Evolutionary conservation across 495 filamentous ascomycete species (phyloP), one percentile per base, ranked within the genome.

Genomic region (Aspergillus nidulans): DNA sequence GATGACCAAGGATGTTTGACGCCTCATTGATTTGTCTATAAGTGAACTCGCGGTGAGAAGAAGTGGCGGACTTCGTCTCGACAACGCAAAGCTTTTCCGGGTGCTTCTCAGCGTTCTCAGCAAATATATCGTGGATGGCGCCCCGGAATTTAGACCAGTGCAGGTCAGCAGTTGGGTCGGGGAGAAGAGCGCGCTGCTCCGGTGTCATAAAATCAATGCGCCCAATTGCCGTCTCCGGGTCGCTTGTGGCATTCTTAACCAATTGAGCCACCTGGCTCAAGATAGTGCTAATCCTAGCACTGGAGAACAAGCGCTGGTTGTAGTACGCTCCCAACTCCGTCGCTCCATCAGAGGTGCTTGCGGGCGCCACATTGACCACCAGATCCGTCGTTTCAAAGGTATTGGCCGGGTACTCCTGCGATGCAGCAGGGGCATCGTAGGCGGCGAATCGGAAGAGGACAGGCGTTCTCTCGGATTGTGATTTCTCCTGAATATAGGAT

Each of bases 21-120:
- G 87, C 87, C 69, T 95, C 85, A 65, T 91, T 83, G 56, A 98
- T 96, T 63, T 96, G 90, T 53, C 73, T 71, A 69, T 98, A 98
- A 3, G 87, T 95, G 64, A 96, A 97, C 25, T 77, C 67, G 46
- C 92, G 77, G 43, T 78, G 65, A 4, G 86, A 76, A 1, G 80
- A 75, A 1, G 66, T 79, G 20, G 72, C 77, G 5, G 83, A 84
- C 39, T 80, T 81, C 1, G 94, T 97, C 63, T 97, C 92, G 2
- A 90, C 76, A 9, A 97, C 89, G 60, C 91, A 96, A 21, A 84
- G 74, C 60, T 85, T 78, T 15, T 90, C 86, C 2, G 92, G 91
- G 63, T 92, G 84, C 40, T 74, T 82, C 55, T 81, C 70, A 1
- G 88, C 89, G 60, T 90, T 90, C n/a, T 69, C 71, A 10, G 76